Base-by-base conservation (phyloP, 108 stramenopile species). In the Fragilariopsis cylindrus region DNA sequence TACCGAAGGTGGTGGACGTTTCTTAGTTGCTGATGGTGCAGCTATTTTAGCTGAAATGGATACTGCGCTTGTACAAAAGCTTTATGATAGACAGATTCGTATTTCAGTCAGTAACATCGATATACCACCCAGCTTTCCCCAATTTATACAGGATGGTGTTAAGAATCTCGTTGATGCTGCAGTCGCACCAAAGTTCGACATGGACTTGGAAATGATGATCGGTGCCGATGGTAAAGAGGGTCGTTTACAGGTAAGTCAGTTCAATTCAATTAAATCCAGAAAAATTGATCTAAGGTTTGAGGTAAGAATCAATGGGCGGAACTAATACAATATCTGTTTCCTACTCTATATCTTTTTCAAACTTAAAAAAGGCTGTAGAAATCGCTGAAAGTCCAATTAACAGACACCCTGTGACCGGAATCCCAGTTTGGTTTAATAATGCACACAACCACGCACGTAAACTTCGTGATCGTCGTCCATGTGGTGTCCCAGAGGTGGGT, bases 191-290 rank as follows among this genome's bases (percentile, higher is more conserved):
- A 96, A 96, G 69, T 96, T 96, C 79, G 95, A 96, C 67, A 96
- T 96, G 95, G 95, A 93, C 76, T 76, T 96, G 79, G 95, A 96
- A 76, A 93, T 96, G 92, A 90, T 93, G 72, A 92, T 87, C 67
- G 95, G 88, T 75, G 76, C 80, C 43, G 95, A 96, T 77, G 95
- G 95, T 19, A 93, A 90, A 83, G 88, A 88, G 8, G 92, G 92
- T 45, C 88, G 95, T 65, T 74, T 95, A 16, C 90, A 89, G 74
- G 30, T 30, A 30, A 30, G 30, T 30, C 81, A 30, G 30, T 30
- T 30, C 30, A 30, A 30, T 30, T 30, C 2, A 30, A 30, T 30
- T 30, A 30, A 30, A 30, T 2, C 30, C 30, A 30, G 2, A 30
- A 30, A 30, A 30, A 30, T 2, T 30, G 30, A 30, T 30, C 30